Percentiles rank a stretch among this genome's conserved stretches.
phyloP scores from a whole-genome alignment of 495 filamentous ascomycete genomes.

The Aspergillus homomorphus region DNA sequence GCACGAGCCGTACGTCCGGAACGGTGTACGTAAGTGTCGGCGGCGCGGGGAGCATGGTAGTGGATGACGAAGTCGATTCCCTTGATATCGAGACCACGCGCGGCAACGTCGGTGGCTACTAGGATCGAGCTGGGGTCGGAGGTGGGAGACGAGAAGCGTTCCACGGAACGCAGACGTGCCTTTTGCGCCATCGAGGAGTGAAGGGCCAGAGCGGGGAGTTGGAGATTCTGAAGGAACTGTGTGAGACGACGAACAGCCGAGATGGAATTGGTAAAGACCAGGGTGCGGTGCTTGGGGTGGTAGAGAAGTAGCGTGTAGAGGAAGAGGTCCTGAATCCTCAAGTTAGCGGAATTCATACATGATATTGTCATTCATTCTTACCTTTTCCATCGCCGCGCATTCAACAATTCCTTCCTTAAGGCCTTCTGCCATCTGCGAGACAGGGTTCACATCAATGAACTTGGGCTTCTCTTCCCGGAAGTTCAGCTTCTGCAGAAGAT shows the following conservation, averaged over 20 bases:
- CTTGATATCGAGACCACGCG: conserved; percentile 93
- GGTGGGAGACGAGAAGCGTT: conserved; percentile 73
- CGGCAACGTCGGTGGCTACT: conserved; percentile 92
- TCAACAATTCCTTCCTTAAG: conserved; percentile 89
- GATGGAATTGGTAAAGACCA: conserved; percentile 96
- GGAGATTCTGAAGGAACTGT: conserved; percentile 79
- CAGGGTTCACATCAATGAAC: conserved; percentile 87
- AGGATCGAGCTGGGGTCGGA: conserved; percentile 65
- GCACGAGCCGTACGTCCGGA: conserved; percentile 94
- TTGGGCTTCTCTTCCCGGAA: conserved; percentile 80
- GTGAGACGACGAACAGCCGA: conserved; percentile 83
- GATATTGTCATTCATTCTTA: conserved; percentile 23
- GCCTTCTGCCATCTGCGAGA: conserved; percentile 77
- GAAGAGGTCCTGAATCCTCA: conserved; percentile 67
- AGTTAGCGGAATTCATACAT: not conserved
- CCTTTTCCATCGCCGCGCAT: conserved; percentile 90
- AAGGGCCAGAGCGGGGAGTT: conserved; percentile 70
- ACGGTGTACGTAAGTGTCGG: conserved; percentile 92
- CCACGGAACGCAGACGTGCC: conserved; percentile 87
- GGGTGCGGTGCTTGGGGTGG: conserved; percentile 70
- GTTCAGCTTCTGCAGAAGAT: conserved; percentile 83
- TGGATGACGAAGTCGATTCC: conserved; percentile 83
- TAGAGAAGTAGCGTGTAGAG: conserved; percentile 85
- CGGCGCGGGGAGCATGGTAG: conserved; percentile 89
- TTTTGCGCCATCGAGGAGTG: conserved; percentile 97